Evolutionary conservation across 495 filamentous ascomycete genomes (phyloP).

Genomic region (Penicillium maclennaniae): DNA sequence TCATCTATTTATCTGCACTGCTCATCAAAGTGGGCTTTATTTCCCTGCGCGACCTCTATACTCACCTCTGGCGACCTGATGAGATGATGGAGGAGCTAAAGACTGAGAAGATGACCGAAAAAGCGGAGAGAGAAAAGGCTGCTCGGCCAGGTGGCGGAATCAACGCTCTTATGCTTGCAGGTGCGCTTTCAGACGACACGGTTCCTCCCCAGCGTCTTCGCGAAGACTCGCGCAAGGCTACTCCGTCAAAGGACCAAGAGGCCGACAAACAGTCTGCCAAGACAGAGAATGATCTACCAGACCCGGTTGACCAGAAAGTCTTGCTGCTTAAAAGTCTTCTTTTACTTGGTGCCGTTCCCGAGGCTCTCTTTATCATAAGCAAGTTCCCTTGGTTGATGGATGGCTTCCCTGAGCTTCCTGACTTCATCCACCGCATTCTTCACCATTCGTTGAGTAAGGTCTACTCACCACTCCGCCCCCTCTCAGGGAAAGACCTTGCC

Average conservation of each 20-base stretch:
- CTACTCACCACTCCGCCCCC: constrained; percentile 51
- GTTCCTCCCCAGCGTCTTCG: constrained; percentile 47
- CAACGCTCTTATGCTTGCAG: constrained; percentile 90
- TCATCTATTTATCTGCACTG: constrained; percentile 84
- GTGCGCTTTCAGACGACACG: constrained; percentile 81
- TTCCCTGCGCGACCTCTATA: constrained; percentile 87
- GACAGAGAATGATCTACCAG: constrained; percentile 59
- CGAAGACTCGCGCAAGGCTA: constrained; percentile 42
- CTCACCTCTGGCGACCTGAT: constrained; percentile 85
- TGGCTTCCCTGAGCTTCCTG: constrained; percentile 69
- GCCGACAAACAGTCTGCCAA: constrained; percentile 45
- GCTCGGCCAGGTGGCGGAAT: constrained; percentile 59
- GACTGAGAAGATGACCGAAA: constrained; percentile 65
- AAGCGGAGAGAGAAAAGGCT: constrained; percentile 69
- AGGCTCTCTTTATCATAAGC: constrained; percentile 88
- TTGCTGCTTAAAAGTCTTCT: constrained; percentile 79
- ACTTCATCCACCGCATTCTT: constrained; percentile 79
- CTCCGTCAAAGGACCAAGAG: constrained; percentile 50
- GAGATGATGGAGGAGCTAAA: constrained; percentile 71
- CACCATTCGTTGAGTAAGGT: constrained; percentile 72
- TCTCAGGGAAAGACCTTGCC: constrained; percentile 37
- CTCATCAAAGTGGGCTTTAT: constrained; percentile 98
- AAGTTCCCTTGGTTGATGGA: constrained; percentile 89
- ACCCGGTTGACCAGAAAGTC: constrained; percentile 88
- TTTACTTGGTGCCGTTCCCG: constrained; percentile 86